Percentiles rank a stretch among this genome's conserved stretches.
Evolutionary conservation across 2,329 filamentous ascomycete species (phyloP).

Genomic region (Orbilia brochopaga): DNA sequence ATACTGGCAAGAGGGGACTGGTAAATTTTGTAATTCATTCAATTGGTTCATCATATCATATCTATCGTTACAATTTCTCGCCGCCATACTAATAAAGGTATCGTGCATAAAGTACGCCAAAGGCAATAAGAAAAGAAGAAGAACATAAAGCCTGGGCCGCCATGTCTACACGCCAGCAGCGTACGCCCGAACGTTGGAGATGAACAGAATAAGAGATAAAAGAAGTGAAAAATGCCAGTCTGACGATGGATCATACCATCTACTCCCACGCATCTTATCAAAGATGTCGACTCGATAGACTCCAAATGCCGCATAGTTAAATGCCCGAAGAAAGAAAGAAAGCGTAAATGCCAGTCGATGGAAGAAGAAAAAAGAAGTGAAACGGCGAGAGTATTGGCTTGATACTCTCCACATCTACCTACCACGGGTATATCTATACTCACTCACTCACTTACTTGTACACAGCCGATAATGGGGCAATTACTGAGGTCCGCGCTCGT

Average conservation of each 20-base stretch:
- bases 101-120: slow-evolving; percentile 35
- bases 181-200: neutral
- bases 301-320: too few relatives aligned
- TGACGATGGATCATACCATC: neutral
- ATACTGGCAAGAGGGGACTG: too few relatives aligned
- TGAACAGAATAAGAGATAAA: neutral
- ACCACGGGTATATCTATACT: too few relatives aligned
- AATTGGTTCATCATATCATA: slow-evolving; percentile 27
- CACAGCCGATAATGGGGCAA: too few relatives aligned
- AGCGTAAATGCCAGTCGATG: too few relatives aligned
- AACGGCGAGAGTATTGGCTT: too few relatives aligned
- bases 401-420: too few relatives aligned
- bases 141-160: neutral
- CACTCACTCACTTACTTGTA: too few relatives aligned
- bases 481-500: slow-evolving; percentile 60
- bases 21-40: neutral
- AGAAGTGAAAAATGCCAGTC: neutral
- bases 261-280: too few relatives aligned
- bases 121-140: neutral
- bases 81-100: slow-evolving; percentile 21
- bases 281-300: too few relatives aligned
- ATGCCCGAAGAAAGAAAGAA: too few relatives aligned
- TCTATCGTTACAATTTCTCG: slow-evolving; percentile 9
- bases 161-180: neutral
- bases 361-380: too few relatives aligned